Evolutionary conservation across 75 land plant genomes (phyloP), one percentile per base, ranked within the genome.

Genomic region (Isoetes taiwanensis): DNA sequence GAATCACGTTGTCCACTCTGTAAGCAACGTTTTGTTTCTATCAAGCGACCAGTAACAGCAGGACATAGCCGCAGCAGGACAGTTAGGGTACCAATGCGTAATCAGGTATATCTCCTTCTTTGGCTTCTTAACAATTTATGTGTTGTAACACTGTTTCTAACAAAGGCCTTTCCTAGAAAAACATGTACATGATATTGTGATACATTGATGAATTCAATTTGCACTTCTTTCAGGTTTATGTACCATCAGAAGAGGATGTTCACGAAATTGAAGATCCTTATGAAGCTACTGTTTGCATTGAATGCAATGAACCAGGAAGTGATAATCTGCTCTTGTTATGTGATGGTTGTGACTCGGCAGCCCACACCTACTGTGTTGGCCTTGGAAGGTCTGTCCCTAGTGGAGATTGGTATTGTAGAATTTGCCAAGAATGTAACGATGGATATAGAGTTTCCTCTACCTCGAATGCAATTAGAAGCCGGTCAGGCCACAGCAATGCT

Each of bases 1-100:
- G 99, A 94, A 62, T 81, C 99, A 32, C 76, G 99, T n/a, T 94
- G 99, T 54, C 99, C 99, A 25, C 59, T 84, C 34, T 94, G 99
- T 64, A 94, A 94, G 74, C 85, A 82, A 65, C 76, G 99, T 32
- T 94, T 94, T 61, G 39, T 64, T 26, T 74, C 90, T 6, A 76
- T 94, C 21, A 68, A 71, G 29, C 84, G 78, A 53, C 64, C 86
- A 17, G 55, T 72, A 28, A 62, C 59, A 54, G 28, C 73, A 21
- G 75, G 67, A 16, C 37, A 57, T 19, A 78, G 79, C 24, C 82
- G 83, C 42, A 68, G 57, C 9, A 42, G 73, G 26, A 70, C 79
- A 23, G 68, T 86, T 21, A 74, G 62, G 24, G 72, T 94, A 1
- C 96, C 89, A 0, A 56, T 60, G 32, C 76, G 96, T 26, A 75